Evolutionary conservation across 2,329 filamentous ascomycete species (phyloP), one percentile per base, ranked within the genome.

Genomic region (Ophiognomonia clavigignenti-juglandacearum): DNA sequence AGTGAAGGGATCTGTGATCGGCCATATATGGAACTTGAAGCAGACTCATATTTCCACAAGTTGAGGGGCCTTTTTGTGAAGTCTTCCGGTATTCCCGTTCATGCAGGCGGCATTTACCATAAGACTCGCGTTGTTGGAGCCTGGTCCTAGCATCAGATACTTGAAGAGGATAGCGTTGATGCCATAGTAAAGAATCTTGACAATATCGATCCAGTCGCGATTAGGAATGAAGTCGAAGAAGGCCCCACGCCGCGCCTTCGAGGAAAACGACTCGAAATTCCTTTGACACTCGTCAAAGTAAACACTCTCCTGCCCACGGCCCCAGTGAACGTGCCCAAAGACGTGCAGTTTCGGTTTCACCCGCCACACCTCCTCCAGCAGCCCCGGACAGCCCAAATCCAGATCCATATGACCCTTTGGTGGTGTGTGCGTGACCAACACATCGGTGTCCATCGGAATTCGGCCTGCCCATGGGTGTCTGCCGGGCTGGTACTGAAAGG

Each of bases 261-360:
- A 66, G 60, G 78, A 66, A 20, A 88, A 72, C n/a, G 72, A 69
- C 65, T 92, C 88, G 65, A 88, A 90, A 2, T 77, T 77, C 26
- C 68, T 69, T 64, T 95, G 88, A 50, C 80, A 78, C 22, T 82
- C 77, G 62, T 93, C 88, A 74, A 86, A 95, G 65, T 80, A 85
- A 9, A 86, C 74, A 0, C 81, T 65, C 58, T 90, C 82, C 36
- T 71, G 71, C 14, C 89, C 90, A 38, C 85, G 78, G 8, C 81
- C 86, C 59, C 77, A 85, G 67, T 96, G 90, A 20, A 91, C 77
- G 64, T 96, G 90, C 1, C 89, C 90, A 62, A 93, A 95, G 39
- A 95, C 77, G 64, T 95, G 88, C 13, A 95, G 69, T 11, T 72
- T 72, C 0, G 90, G 90, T 52, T 79, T 82, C 10, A 89, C 80